These are phyloP conservation scores for Oryza longistaminata DNA, from an alignment of 176 grass and related monocot species.

Conservation along the genomic window DNA sequence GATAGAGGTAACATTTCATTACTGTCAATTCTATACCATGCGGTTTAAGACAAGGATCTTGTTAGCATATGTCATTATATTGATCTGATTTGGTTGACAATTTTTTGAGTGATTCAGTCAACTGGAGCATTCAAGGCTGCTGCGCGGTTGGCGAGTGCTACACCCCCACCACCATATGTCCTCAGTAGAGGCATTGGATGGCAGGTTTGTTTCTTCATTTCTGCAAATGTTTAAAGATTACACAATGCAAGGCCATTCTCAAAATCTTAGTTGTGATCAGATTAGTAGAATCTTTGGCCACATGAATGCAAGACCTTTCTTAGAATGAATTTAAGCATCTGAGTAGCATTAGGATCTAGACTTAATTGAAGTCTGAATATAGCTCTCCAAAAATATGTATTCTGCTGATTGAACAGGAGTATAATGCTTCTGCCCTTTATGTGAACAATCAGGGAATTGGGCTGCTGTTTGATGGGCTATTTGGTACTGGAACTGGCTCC, in stretches of 20 bases:
- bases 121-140: conserved; percentile 75
- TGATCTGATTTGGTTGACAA: conserved; percentile 19
- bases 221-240: background rate
- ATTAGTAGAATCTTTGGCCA: background rate
- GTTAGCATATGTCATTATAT: background rate
- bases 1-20: conserved; percentile 49
- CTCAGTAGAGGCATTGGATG: conserved; percentile 86
- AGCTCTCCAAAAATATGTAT: background rate
- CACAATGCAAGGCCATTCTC: background rate
- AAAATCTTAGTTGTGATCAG: background rate
- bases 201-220: conserved; percentile 50
- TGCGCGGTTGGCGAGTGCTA: conserved; percentile 77
- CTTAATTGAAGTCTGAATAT: too few species aligned
- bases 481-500: conserved; percentile 68
- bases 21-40: background rate
- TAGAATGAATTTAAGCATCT: background rate
- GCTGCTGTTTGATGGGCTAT: conserved; percentile 68
- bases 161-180: conserved; percentile 76
- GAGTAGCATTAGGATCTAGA: background rate
- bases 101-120: conserved; percentile 48
- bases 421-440: background rate
- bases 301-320: background rate
- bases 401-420: background rate
- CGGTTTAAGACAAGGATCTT: background rate
- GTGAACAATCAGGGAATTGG: conserved; percentile 63